Evolutionary conservation across 257 asterid species (phyloP), one percentile per base, ranked within the genome.

Genomic region (Salvia rosmarinus): DNA sequence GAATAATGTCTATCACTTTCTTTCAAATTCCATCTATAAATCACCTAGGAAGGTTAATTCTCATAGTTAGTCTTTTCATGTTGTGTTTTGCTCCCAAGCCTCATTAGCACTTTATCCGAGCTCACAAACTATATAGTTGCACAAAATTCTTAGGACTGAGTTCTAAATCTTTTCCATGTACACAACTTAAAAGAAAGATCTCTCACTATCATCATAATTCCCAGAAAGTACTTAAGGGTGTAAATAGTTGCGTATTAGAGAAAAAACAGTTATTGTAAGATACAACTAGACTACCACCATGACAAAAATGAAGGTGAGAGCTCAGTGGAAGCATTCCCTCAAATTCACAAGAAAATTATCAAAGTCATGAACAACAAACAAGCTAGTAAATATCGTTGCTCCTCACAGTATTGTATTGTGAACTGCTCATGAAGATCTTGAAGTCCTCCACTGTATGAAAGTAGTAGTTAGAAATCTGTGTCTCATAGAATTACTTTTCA

Each of bases 351-450:
- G 37, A 7, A 78, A 75, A 68, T 62, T 37, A 40, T 0, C n/a
- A 40, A 63, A 54, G 19, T 39, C 19, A 52, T 25, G 51, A 16
- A 17, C 17, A 49, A 58, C 70, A 71, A 49, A 58, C 70, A 71
- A 64, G 59, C 34, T 17, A 21, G 80, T 42, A 65, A 55, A 75
- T 56, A 63, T 40, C 68, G n/a, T n/a, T n/a, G 72, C 4, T 74
- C 35, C 91, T 86, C 80, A 90, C 97, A 59, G 63, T 32, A 10
- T 64, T 85, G 81, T 86, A 90, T 74, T 88, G 90, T 5, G 96
- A 76, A 68, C 89, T 85, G 83, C 75, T 85, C 77, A 78, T 77
- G 86, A 90, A 90, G 55, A 85, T 88, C 81, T 88, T 72, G 74
- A 81, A 86, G 50, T 94, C 94, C 49, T 90, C 96, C 60, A 67